Conservation (phyloP, 441 rosid genomes). For the Syzygium syzygioides region DNA sequence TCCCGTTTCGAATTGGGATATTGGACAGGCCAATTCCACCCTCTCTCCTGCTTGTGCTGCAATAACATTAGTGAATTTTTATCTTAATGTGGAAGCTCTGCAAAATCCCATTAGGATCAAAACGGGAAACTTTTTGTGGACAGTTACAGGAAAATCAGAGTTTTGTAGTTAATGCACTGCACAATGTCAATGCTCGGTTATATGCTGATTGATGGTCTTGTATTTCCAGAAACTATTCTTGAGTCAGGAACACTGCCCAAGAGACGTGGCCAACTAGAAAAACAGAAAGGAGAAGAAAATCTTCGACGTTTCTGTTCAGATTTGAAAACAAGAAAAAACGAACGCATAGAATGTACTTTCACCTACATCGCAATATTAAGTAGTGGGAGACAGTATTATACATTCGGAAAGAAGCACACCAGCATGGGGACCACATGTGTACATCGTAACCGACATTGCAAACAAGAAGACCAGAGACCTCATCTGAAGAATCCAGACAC, state of each 20-base stretch:
- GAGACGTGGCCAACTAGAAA: not conserved
- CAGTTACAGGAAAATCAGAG: not conserved
- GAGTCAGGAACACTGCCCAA: not conserved
- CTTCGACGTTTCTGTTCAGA: not conserved
- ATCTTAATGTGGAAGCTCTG: not conserved
- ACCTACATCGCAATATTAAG: not conserved
- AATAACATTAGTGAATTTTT: not conserved
- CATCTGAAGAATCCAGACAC: not conserved
- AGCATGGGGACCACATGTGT: not conserved
- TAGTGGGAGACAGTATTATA: not conserved
- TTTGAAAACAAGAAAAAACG: not conserved
- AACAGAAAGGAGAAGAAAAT: not conserved
- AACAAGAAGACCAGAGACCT: not conserved
- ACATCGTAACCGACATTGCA: not conserved
- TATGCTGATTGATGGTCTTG: not conserved
- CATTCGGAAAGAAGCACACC: not conserved
- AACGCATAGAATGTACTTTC: not conserved
- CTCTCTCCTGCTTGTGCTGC: not conserved
- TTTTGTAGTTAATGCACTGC: not conserved
- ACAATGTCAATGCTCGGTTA: not conserved
- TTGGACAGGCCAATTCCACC: not conserved
- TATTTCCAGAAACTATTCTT: not conserved
- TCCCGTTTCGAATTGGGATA: not conserved
- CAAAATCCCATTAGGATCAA: not conserved
- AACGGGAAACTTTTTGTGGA: not conserved